phyloP scores from a whole-genome alignment of 768 basidiomycete genomes.

The Lyophyllum atratum region DNA sequence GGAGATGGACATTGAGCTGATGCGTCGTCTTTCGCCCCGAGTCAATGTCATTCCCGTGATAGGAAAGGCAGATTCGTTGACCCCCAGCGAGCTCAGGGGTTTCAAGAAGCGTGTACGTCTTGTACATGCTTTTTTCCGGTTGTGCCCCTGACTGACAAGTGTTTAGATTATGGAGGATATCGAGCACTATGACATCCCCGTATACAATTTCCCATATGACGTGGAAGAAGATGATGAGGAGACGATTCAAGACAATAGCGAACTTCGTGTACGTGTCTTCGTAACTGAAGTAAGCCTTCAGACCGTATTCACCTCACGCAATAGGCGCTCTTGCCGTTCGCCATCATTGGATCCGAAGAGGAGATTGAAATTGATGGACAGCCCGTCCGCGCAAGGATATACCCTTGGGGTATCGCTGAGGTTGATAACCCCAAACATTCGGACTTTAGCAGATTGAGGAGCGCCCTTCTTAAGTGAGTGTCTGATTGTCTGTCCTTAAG shows the following conservation, averaged over 20 bases:
- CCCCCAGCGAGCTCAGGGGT: constrained; percentile 86
- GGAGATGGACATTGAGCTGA: constrained; percentile 99
- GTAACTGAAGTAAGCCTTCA: not conserved
- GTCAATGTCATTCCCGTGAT: constrained; percentile 99
- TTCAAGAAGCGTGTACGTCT: constrained; percentile 89
- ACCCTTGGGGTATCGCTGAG: constrained; percentile 98
- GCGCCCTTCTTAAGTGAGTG: constrained; percentile 84
- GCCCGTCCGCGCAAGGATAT: constrained; percentile 88
- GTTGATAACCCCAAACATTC: constrained; percentile 99
- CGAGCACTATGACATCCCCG: constrained; percentile 95
- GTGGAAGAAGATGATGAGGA: constrained; percentile 99
- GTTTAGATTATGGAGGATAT: constrained; percentile 98
- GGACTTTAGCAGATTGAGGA: constrained; percentile 93
- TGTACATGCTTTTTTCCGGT: not conserved
- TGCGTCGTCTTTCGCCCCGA: constrained; percentile 95
- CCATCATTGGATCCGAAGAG: constrained; percentile 96
- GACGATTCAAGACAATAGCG: constrained; percentile 96
- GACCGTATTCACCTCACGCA: not conserved
- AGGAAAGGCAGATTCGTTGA: constrained; percentile 95
- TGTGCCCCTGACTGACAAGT: constrained; percentile 2
- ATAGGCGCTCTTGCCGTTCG: constrained; percentile 91
- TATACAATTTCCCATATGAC: constrained; percentile 99
- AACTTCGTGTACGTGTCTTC: constrained; percentile 71
- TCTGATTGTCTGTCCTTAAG: not conserved
- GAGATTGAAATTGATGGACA: constrained; percentile 94